These are phyloP conservation scores for Fusarium acutatum DNA, from an alignment of 2,329 filamentous ascomycete species.

Conservation along the genomic window DNA sequence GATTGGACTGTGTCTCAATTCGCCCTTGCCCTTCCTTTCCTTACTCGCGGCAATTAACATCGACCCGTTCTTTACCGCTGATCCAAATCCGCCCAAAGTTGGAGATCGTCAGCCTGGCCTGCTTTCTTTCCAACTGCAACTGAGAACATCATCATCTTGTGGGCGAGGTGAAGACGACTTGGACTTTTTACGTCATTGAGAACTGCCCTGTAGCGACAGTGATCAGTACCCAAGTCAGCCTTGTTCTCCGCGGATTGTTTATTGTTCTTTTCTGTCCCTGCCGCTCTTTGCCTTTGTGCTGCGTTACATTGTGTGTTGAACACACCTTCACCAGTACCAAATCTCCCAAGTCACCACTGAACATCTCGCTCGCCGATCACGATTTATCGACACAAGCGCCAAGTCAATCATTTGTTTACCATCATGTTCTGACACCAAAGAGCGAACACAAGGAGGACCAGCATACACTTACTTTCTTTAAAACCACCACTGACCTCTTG, in stretches of 20 bases:
- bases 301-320: conserved; percentile 34
- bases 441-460: conserved; percentile 34
- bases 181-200: conserved; percentile 8
- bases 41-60: conserved; percentile 12
- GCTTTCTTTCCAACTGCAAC: conserved; percentile 15
- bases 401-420: conserved; percentile 14
- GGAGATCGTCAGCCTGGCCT: conserved; percentile 31
- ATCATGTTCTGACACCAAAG: conserved; percentile 38
- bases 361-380: conserved; percentile 19
- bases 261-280: conserved; percentile 15
- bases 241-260: conserved; percentile 21
- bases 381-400: conserved; percentile 18
- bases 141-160: conserved; percentile 26
- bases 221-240: background rate
- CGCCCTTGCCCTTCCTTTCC: conserved; percentile 14
- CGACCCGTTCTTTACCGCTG: conserved; percentile 22
- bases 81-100: conserved; percentile 15
- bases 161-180: conserved; percentile 28
- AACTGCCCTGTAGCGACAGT: background rate
- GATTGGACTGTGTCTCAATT: background rate
- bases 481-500: conserved; percentile 5
- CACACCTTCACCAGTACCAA: conserved; percentile 16
- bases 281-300: conserved; percentile 16
- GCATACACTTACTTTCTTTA: conserved; percentile 32
- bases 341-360: conserved; percentile 18